Base-by-base conservation (phyloP, 176 grass and related monocot genomes). In the Carex myosuroides region DNA sequence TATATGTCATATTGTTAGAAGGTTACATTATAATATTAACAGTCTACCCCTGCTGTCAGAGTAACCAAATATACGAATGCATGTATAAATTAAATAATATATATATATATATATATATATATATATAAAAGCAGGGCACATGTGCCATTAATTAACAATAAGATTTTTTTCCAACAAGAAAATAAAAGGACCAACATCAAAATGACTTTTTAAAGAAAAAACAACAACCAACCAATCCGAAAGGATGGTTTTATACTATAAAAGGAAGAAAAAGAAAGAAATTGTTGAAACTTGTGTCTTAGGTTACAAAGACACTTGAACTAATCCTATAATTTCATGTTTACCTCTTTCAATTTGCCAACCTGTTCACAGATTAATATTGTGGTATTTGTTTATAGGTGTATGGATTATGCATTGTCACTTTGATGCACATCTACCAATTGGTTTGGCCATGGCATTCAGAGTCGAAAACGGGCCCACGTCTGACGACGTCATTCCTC, bases 361-460 rank as follows among this genome's bases (percentile, higher is more conserved):
- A 81, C 10, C 16, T 62, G 35, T 62, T 17, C 14, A 81, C 22
- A 52, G n/a, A 46, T 60, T 81, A 32, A 46, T 6, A 41, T 46
- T 56, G 21, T 21, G 55, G 17, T 9, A 6, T 80, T 26, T 61
- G 21, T 86, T 42, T 74, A 9, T 69, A 91, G 89, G 89, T 50
- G 56, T 94, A 66, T 91, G 92, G 92, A 39, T 91, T 17, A 85
- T 91, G 92, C 92, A 94, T 24, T 95, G 88, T 81, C 90, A 92
- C 79, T 65, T 95, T 29, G 90, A 95, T 52, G 18, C 32, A 14
- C 92, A 91, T 90, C 58, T 91, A 17, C 1, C 41, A 2, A 17
- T 88, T 12, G 92, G 92, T 29, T 79, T 94, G 80, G 87, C 79
- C 0, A 94, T 73, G 83, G 89, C 85, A 0, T 91, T 94, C 55